Evolutionary conservation across 768 basidiomycete species (phyloP).

Genomic region (Hysterangium stoloniferum): DNA sequence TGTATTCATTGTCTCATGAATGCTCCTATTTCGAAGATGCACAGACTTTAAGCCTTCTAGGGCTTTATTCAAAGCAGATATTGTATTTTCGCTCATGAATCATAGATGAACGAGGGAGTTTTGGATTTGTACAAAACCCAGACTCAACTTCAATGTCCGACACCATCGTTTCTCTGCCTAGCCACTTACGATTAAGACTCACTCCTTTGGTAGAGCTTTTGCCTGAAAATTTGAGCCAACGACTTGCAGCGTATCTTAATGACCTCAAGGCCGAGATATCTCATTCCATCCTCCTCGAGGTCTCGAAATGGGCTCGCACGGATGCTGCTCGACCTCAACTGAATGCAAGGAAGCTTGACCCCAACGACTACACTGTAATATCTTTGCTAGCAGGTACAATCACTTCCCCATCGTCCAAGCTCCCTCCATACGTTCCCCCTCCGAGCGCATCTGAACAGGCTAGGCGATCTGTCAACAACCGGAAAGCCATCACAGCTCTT

Average conservation of each 20-base stretch:
- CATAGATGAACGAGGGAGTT: background rate
- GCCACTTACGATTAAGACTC: constrained; percentile 43
- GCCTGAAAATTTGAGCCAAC: constrained; percentile 35
- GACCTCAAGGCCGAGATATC: constrained; percentile 40
- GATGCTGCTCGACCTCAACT: constrained; percentile 33
- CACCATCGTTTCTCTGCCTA: constrained; percentile 43
- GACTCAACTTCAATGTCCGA: constrained; percentile 6
- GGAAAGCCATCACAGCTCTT: constrained; percentile 59
- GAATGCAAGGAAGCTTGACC: constrained; percentile 39
- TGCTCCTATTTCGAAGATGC: background rate
- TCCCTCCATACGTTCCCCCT: constrained; percentile 43
- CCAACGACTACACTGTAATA: constrained; percentile 58
- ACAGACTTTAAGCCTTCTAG: background rate
- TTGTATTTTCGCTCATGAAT: constrained; percentile 1
- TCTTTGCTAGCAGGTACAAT: constrained; percentile 68
- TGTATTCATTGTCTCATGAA: constrained; percentile 23
- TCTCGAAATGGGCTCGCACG: constrained; percentile 67
- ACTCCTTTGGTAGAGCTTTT: constrained; percentile 36
- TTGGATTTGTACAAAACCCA: background rate
- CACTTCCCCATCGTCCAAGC: constrained; percentile 71
- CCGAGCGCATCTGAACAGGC: constrained; percentile 34
- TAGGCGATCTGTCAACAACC: constrained; percentile 42
- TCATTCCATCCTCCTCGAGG: constrained; percentile 46
- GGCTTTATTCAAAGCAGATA: background rate
- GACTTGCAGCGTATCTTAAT: constrained; percentile 35